Percentiles rank a stretch among this genome's conserved stretches.
phyloP scores from a whole-genome alignment of 106 monocot genomes.

The Allium cepa region DNA sequence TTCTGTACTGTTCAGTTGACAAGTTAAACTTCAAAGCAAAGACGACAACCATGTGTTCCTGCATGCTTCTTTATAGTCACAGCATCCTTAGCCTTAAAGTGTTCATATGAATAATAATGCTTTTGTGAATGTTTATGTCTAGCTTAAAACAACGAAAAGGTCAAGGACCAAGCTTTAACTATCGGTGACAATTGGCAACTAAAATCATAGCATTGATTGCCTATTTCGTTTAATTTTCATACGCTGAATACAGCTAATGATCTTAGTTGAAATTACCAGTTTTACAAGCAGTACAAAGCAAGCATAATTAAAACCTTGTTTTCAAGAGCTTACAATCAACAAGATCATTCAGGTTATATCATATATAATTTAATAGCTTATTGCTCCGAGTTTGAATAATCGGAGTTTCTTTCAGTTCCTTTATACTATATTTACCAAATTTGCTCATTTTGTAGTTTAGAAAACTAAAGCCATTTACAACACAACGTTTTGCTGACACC shows the following conservation, averaged over 20 bases:
- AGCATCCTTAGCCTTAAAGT: neutral
- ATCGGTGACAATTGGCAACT: neutral
- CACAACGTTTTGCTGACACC: too few relatives aligned
- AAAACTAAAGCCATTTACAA: too few relatives aligned
- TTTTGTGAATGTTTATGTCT: neutral
- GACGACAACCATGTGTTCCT: neutral
- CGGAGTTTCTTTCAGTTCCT: too few relatives aligned
- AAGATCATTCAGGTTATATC: neutral
- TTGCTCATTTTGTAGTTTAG: too few relatives aligned
- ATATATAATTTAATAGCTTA: too few relatives aligned
- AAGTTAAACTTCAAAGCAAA: neutral
- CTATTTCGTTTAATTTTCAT: neutral
- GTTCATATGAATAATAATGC: too few relatives aligned
- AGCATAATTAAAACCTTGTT: neutral
- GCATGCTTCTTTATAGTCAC: slow-evolving; percentile 5
- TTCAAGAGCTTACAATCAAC: neutral
- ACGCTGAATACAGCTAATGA: neutral
- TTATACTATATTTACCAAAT: too few relatives aligned
- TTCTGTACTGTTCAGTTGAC: too few relatives aligned
- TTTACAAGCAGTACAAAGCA: neutral
- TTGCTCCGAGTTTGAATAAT: too few relatives aligned
- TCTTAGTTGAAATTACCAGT: neutral
- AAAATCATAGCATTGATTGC: neutral
- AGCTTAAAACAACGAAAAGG: slow-evolving; percentile 2
- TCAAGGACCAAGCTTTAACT: neutral